Evolutionary conservation across 352 stramenopile species (phyloP), one percentile per base, ranked within the genome.

Genomic region (Phytophthora hybrid): DNA sequence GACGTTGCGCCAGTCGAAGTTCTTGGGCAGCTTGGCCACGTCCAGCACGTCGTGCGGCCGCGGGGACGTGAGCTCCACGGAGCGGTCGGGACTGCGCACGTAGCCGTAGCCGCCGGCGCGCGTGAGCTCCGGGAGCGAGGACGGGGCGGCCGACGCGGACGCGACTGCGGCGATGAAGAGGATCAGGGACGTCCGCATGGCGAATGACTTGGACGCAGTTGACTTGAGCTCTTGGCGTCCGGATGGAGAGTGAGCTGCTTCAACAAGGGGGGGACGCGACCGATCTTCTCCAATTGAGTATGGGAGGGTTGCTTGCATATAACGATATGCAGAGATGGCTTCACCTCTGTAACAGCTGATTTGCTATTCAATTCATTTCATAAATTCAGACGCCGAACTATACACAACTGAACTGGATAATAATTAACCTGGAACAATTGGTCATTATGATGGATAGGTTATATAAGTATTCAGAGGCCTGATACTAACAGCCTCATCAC

Each of bases 1-100:
- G 23, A 96, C 64, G 61, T 85, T 91, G 69, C 89, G 88, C 97
- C 97, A 99, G 78, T 97, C 94, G 73, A 99, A 99, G 65, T 84
- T 89, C 73, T 94, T 92, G 47, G 98, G 98, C 34, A 99, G 73
- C 44, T 93, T 79, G 5, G 69, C 56, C 21, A 74, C 41, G 54
- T 93, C 82, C 13, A 97, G 39, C 55, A 90, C 83, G 29, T 92
- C 77, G 68, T 96, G 89, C 16, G 90, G 87, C 4, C 80, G 84
- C 7, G 89, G 75, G 9, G 79, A 84, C 68, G 83, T 89, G 37
- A 96, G 59, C 54, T 82, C 74, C 54, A 87, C 78, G 56, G 87
- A 93, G 67, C 89, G 89, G 69, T 96, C 84, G 0, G 79, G 66
- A 63, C 83, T 85, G 79, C 89, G 89, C 72, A 88, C 76, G 74